Base-by-base conservation (phyloP, 805 yeast genomes). In the Alloascoidea africana region DNA sequence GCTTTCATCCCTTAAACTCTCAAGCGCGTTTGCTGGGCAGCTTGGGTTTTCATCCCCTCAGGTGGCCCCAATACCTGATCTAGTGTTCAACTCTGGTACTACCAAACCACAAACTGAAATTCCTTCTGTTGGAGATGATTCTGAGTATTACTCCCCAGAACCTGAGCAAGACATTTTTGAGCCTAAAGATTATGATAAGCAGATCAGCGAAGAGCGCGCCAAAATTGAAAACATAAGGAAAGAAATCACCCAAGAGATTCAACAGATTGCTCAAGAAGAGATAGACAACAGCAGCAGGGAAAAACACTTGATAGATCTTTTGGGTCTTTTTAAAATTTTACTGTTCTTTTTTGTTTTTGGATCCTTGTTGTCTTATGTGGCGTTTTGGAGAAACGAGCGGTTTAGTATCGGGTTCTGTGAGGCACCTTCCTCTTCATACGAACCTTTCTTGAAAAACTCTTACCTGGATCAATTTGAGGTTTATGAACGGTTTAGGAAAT, bases 381-480 rank as follows among this genome's bases (percentile, higher is more conserved):
- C 67, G 38, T 73, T 83, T 79, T 78, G 76, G 55, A 60, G 81
- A 35, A 76, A 77, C 42, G 78, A 80, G 50, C 65, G 69, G 32
- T 46, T 68, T 11, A 57, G 70, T 23, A 64, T 73, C 33, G 95
- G 95, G 0, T 85, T 73, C 53, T 85, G 95, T 60, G 86, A 86
- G 0, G 50, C 48, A 8, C 39, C 41, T 6, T 39, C 46, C 11
- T 38, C 30, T 3, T 16, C 41, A n/a, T 43, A 62, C 42, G 55
- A 58, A 36, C 64, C 66, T 14, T 62, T 68, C 4, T 55, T 69
- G 38, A 46, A 52, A 3, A 56, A 58, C 18, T 48, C 55, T 0
- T 48, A 53, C 35, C 41, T 71, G 17, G 45, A 53, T 3, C 36
- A 46, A 5, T 27, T 65, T 5, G 82, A 79, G 32, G 47, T 54